Evolutionary conservation across 2,329 filamentous ascomycete genomes (phyloP).

Genomic region (Lizonia empirigonia): DNA sequence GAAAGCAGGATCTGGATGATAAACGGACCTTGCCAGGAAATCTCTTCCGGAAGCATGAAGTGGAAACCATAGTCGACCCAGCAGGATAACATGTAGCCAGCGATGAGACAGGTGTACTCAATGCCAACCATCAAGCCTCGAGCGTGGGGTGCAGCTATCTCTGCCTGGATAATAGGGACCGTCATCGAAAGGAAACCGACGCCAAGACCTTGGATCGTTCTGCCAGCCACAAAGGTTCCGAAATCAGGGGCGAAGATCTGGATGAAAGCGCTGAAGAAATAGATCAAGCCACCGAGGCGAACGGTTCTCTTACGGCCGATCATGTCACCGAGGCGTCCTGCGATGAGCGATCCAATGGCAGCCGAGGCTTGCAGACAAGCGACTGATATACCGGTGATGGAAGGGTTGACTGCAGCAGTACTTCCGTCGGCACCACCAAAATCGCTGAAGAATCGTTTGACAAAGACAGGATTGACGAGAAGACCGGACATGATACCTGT

Average conservation of each 20-base stretch:
- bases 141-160: conserved; percentile 47
- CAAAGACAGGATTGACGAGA: conserved; percentile 49
- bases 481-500: conserved; percentile 51
- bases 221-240: conserved; percentile 42
- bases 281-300: conserved; percentile 46
- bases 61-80: conserved; percentile 50
- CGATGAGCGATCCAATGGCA: conserved; percentile 44
- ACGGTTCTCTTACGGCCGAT: conserved; percentile 48
- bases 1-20: conserved; percentile 44
- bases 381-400: conserved; percentile 48
- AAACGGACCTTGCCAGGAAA: conserved; percentile 44
- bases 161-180: conserved; percentile 46
- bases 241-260: conserved; percentile 47
- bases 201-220: conserved; percentile 46
- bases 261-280: conserved; percentile 48
- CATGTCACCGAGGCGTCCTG: conserved; percentile 46
- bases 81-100: conserved; percentile 49
- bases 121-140: conserved; percentile 50
- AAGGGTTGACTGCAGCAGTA: conserved; percentile 41
- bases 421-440: conserved; percentile 48
- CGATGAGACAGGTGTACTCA: conserved; percentile 48
- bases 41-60: conserved; percentile 41
- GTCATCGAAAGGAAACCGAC: conserved; percentile 47
- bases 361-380: conserved; percentile 47
- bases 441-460: conserved; percentile 49